Percentiles rank a stretch among this genome's conserved stretches.
These are phyloP conservation scores for Filosporella fistucella DNA, from an alignment of 495 filamentous ascomycete genomes.

Conservation along the genomic window DNA sequence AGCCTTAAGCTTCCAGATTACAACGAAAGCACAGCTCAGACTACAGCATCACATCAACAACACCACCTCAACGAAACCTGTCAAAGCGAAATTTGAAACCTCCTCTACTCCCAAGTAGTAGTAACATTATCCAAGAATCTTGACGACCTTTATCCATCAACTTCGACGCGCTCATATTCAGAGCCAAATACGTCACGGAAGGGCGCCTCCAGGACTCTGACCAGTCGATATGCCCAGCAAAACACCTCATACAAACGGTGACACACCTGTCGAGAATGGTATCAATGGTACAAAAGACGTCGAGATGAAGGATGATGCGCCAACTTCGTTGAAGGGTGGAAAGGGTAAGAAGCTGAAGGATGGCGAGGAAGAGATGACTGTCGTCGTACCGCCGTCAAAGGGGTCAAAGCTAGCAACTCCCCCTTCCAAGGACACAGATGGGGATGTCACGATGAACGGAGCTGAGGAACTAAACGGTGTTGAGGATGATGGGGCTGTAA, in stretches of 20 bases:
- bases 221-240: constrained; percentile 50
- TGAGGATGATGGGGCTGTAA: constrained; percentile 20
- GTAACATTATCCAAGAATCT: no score
- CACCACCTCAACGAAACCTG: neutral
- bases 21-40: constrained; percentile 6
- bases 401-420: constrained; percentile 58
- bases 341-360: constrained; percentile 64
- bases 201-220: constrained; percentile 11
- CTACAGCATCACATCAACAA: constrained; percentile 13
- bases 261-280: constrained; percentile 69
- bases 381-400: constrained; percentile 79
- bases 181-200: neutral
- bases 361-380: constrained; percentile 74
- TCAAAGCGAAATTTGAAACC: neutral
- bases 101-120: no score
- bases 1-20: neutral
- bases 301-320: constrained; percentile 76
- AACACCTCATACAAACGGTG: constrained; percentile 67
- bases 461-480: constrained; percentile 45
- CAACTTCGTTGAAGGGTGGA: constrained; percentile 43
- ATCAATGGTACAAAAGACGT: constrained; percentile 73
- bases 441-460: constrained; percentile 70
- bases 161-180: constrained; percentile 16
- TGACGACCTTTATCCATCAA: neutral
- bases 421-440: constrained; percentile 57